These are phyloP conservation scores for Ramaria sp. DNA, from an alignment of 768 basidiomycete genomes.

Conservation along the genomic window DNA sequence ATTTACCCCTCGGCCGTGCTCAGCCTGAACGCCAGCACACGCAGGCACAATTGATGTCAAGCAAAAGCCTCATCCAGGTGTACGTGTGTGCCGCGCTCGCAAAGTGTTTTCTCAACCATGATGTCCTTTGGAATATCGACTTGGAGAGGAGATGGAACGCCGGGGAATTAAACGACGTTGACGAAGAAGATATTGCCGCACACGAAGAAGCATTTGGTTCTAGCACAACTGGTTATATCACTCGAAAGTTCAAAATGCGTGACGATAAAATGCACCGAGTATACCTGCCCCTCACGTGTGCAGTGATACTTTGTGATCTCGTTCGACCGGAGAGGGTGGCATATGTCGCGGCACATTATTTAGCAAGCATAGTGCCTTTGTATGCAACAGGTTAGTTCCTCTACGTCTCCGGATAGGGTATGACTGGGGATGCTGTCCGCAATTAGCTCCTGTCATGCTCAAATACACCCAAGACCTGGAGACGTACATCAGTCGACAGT, in stretches of 20 bases:
- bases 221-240: not conserved
- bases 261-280: slow-evolving; percentile 3
- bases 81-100: slow-evolving; percentile 5
- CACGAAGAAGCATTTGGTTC: not conserved
- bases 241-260: not conserved
- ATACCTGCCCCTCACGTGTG: slow-evolving; percentile 4
- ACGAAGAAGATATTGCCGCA: not conserved
- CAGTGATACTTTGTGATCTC: not conserved
- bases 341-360: not conserved
- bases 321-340: not conserved
- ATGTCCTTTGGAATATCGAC: not conserved
- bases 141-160: not conserved
- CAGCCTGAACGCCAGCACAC: not conserved
- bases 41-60: not conserved
- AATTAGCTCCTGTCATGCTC: slow-evolving; percentile 1
- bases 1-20: not conserved
- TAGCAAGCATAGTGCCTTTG: not conserved
- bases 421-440: not conserved
- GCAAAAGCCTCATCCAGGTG: slow-evolving; percentile 1
- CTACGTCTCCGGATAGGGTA: not conserved
- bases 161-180: not conserved
- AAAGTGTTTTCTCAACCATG: not conserved
- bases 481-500: not conserved
- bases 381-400: not conserved
- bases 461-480: slow-evolving; percentile 5